These are phyloP conservation scores for Cordyceps fumosorosea DNA, from an alignment of 2,329 filamentous ascomycete species.

Conservation along the genomic window DNA sequence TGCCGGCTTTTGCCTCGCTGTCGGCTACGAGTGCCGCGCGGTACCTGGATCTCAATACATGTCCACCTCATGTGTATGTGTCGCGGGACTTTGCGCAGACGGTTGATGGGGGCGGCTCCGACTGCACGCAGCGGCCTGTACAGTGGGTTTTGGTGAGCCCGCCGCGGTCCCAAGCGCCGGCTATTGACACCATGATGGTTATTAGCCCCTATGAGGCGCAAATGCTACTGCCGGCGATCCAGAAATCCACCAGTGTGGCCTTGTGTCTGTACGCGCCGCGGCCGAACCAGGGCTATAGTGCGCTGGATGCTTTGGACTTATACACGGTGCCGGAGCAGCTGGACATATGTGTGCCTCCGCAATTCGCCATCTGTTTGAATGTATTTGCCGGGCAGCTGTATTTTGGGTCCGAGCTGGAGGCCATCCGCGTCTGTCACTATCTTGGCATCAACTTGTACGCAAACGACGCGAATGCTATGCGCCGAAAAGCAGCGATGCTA, in stretches of 20 bases:
- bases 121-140: neutral
- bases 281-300: neutral
- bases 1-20: neutral
- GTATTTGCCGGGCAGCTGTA: conserved; percentile 66
- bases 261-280: conserved; percentile 40
- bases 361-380: conserved; percentile 37
- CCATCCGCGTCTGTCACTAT: conserved; percentile 42
- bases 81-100: neutral
- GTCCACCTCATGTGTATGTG: neutral
- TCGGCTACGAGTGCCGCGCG: neutral
- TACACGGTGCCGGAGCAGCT: neutral
- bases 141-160: neutral
- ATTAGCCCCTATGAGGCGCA: conserved; percentile 57
- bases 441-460: conserved; percentile 36
- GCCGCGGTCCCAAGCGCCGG: neutral
- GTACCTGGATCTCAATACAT: neutral
- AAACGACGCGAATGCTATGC: neutral
- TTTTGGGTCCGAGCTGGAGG: conserved; percentile 47
- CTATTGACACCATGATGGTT: conserved; percentile 35
- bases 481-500: too few relatives aligned
- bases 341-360: neutral
- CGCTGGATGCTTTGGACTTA: neutral
- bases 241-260: conserved; percentile 23
- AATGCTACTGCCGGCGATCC: conserved; percentile 34
- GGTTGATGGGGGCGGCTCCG: neutral